Evolutionary conservation across 371 early-diverging fungal genomes (phyloP), one percentile per base, ranked within the genome.

Genomic region (Apophysomyces trapeziformis): DNA sequence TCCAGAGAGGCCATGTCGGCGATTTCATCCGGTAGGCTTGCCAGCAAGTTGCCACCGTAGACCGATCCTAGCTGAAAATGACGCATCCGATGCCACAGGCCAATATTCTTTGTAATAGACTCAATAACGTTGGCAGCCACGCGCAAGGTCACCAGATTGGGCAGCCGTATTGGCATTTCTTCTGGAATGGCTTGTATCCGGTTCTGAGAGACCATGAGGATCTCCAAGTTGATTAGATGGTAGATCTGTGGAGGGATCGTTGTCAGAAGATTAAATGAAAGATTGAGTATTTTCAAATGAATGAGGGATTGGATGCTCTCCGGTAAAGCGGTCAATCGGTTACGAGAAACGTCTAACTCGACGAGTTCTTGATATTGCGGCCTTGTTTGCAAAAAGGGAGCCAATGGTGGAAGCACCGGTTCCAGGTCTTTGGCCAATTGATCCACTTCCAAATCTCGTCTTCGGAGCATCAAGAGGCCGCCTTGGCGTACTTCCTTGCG

Each of bases 301-400:
- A 73, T 77, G 8, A 85, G 69, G 43, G 84, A 64, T 4, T 73
- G 46, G 12, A 87, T 64, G 50, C 82, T 74, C 13, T 44, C n/a
- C 0, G 89, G 88, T 0, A 89, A 58, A 7, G 67, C 37, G 4
- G 72, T 63, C 4, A 89, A 68, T 7, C 75, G 70, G 60, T 89
- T 89, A 26, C 85, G 77, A 7, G 88, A 86, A 9, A 90, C 75
- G 61, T 89, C 88, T 13, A 90, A 70, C 60, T 86, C 87, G 0
- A 83, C 74, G 18, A 89, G 69, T 38, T 79, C 72, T 14, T 75
- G 64, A 37, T 71, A 75, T 5, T 58, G 61, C 11, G 57, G 58
- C 36, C 39, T 45, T 11, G 60, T 21, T 8, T 60, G 43, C 16
- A 65, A 50, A 61, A 68, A 74, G 11, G 80, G 75, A 32, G 80